Evolutionary conservation across 2,329 filamentous ascomycete genomes (phyloP), one percentile per base, ranked within the genome.

Genomic region (Cryoendolithus antarcticus): DNA sequence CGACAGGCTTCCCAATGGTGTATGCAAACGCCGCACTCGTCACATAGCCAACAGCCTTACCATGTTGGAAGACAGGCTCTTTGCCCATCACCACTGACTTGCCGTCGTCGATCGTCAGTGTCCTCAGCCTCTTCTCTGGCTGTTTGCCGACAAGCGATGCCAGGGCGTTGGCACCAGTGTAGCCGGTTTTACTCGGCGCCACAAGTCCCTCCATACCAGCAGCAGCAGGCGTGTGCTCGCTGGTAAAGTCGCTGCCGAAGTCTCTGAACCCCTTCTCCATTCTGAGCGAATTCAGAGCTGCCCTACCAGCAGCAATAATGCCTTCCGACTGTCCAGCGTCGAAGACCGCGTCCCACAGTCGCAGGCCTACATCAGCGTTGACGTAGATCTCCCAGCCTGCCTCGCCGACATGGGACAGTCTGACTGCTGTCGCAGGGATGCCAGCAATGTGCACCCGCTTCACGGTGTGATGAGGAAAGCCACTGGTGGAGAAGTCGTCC

Each of bases 331-430:
- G 65, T 0, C 75, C 75, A 1, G 72, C 71, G 27, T 67, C 53
- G 62, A 60, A 76, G 1, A 80, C 55, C 0, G 62, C 61, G 44
- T 79, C 74, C 76, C 76, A 80, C 0, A 80, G 59, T 1, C 65
- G 60, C 9, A 66, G 65, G 1, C 75, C 75, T 31, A 71, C 67
- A 19, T 79, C 75, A 1, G 75, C 70, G 28, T 63, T 75, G 1
- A 74, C 66, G 43, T 76, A 72, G 12, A 80, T 66, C 50, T 80
- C 75, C 73, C 74, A 80, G 1, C 76, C 75, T 0, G 64, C 57
- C 47, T 80, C 75, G 4, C 76, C 75, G 3, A 80, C 71, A 37
- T 72, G 75, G 0, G 75, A 79, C 30, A 75, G 63, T 2, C 72
- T 64, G 48, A 76, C 66, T 0, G 64, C 65, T 0, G 63, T 70